These are phyloP conservation scores for Henckelia pumila DNA, from an alignment of 257 asterid species.

Conservation along the genomic window DNA sequence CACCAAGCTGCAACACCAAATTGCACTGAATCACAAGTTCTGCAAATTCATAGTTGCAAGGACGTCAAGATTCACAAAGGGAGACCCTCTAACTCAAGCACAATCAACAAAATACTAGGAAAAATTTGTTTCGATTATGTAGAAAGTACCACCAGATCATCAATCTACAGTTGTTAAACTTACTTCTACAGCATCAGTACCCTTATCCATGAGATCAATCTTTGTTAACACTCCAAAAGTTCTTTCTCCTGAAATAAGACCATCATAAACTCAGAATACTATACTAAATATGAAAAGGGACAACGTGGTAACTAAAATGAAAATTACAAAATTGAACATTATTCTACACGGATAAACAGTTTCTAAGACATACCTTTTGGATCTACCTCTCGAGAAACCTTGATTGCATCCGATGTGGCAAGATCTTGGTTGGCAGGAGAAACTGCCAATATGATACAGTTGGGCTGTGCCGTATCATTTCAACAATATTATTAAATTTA, in stretches of 20 bases:
- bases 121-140: conserved; percentile 6
- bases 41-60: background rate
- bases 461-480: conserved; percentile 56
- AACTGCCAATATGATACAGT: conserved; percentile 82
- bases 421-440: conserved; percentile 98
- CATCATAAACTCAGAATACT: background rate
- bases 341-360: background rate
- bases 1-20: conserved; percentile 7
- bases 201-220: conserved; percentile 72
- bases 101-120: background rate
- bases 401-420: conserved; percentile 90
- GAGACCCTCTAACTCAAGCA: background rate
- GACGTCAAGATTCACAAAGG: background rate
- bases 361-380: conserved; percentile 59
- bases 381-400: conserved; percentile 87
- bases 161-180: conserved; percentile 32
- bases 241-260: conserved; percentile 51
- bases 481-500: conserved; percentile 9
- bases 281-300: background rate
- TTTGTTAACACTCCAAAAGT: conserved; percentile 65
- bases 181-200: conserved; percentile 75
- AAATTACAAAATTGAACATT: conserved; percentile 13
- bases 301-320: background rate
- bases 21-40: background rate
- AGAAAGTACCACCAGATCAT: conserved; percentile 9